Base-by-base conservation (phyloP, 2,329 filamentous ascomycete genomes). In the Pseudogymnoascus sp. region DNA sequence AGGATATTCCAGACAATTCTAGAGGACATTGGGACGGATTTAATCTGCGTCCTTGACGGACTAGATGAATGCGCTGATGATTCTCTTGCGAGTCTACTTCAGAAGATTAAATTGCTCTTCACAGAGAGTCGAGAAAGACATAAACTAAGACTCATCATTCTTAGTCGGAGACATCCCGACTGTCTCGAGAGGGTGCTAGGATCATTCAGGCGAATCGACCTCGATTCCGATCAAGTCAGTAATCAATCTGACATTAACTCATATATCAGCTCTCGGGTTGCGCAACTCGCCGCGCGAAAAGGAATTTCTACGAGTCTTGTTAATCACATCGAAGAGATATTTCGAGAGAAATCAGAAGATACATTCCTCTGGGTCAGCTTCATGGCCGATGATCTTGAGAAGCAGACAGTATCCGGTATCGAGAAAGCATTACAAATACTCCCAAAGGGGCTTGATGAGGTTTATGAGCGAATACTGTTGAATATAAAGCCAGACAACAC, bases 281-380 rank as follows among this genome's bases (percentile, higher is more conserved):
- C 40, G 6, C 10, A 60, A 5, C 31, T 65, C 5, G 23, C 63
- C 4, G 2, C n/a, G 21, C 44, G 23, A 50, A 50, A 29, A 11
- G 44, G 44, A 7, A 29, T 29, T n/a, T 50, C 44, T 29, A 29
- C 15, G 13, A 17, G 23, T n/a, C 44, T 50, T 17, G 21, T 29
- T 10, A 10, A 17, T 23, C 44, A 50, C 13, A 50, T 50, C 13
- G 19, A 50, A 60, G 4, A 65, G 66, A 62, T 31, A 56, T 69
- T 38, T 66, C 61, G 4, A 4, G 17, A 61, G 11, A 40, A 31
- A 44, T 63, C 17, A 33, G 64, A 40, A 44, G 71, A 71, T 6
- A 74, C 71, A 4, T 74, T 73, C 33, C 64, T 74, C 7, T 74
- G 70, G 72, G 67, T 69, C 13, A 61, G 50, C 21, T 61, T 64